Evolutionary conservation across 179 eudicot species (phyloP).

Genomic region (Gypsophila paniculata): DNA sequence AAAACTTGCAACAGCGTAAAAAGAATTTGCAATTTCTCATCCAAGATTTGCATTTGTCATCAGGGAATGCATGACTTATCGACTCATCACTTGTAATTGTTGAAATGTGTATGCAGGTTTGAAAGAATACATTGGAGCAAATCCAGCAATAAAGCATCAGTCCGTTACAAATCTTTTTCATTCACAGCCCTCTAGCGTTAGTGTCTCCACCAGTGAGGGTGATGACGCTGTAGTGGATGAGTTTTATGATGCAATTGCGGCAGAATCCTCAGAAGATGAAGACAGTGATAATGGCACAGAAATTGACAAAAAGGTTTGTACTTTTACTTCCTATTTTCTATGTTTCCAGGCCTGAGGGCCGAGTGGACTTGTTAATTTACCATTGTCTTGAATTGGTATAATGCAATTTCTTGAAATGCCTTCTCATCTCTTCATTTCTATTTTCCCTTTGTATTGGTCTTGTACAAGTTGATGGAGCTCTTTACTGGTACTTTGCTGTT

Average conservation of each 20-base stretch:
- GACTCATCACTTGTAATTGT: constrained; percentile 1
- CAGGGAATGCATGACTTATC: constrained; percentile 2
- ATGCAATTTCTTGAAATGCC: neutral
- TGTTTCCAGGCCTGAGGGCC: neutral
- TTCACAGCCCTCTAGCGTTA: constrained; percentile 44
- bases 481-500: neutral
- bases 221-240: constrained; percentile 59
- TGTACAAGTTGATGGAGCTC: neutral
- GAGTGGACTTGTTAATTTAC: neutral
- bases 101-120: constrained; percentile 49
- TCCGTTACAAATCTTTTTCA: constrained; percentile 35
- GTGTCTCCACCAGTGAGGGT: constrained; percentile 47
- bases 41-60: neutral
- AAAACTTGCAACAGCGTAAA: neutral
- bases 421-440: neutral
- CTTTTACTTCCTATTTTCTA: constrained; percentile 13
- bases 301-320: constrained; percentile 51
- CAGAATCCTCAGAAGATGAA: constrained; percentile 66
- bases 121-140: constrained; percentile 87
- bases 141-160: constrained; percentile 47
- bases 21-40: neutral
- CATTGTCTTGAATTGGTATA: neutral
- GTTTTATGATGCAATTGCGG: constrained; percentile 80
- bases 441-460: neutral
- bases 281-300: constrained; percentile 47